phyloP scores from a whole-genome alignment of 371 early-diverging fungal species.

The Vittaforma corneae region DNA sequence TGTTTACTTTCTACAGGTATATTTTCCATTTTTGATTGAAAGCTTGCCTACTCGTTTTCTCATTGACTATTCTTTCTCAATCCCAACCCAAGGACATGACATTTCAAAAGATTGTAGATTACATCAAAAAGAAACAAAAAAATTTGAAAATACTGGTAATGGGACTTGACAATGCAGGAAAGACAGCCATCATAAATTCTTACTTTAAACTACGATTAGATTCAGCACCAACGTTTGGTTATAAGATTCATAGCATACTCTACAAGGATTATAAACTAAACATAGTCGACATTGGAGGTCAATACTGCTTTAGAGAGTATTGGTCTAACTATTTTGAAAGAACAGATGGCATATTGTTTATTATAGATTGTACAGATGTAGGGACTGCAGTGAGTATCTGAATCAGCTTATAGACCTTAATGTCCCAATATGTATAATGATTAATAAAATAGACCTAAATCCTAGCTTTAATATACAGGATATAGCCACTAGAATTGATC shows the following conservation, averaged over 20 bases:
- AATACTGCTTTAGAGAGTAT: conserved; percentile 81
- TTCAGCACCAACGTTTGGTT: conserved; percentile 56
- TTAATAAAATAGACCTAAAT: conserved; percentile 46
- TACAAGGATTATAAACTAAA: conserved; percentile 65
- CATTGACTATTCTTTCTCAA: too few species aligned
- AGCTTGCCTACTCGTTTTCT: too few species aligned
- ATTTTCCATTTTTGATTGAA: too few species aligned
- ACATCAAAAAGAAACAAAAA: too few species aligned
- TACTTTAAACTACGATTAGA: conserved; percentile 61
- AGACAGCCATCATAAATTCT: conserved; percentile 86
- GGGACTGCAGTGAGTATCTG: conserved; percentile 66
- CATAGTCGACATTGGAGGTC: conserved; percentile 94
- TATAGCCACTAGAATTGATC: too few species aligned
- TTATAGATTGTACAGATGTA: conserved; percentile 83
- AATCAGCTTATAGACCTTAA: conserved; percentile 69
- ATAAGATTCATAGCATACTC: conserved; percentile 29
- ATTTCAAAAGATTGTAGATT: too few species aligned
- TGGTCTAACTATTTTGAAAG: conserved; percentile 98
- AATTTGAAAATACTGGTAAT: conserved; percentile 89
- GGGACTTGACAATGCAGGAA: conserved; percentile 96
- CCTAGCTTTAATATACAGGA: not conserved
- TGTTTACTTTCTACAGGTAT: too few species aligned
- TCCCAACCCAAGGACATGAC: too few species aligned
- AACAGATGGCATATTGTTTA: conserved; percentile 92
- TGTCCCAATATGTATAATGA: conserved; percentile 58